phyloP scores from a whole-genome alignment of 2,329 filamentous ascomycete genomes.

The Macrophomina tecta region DNA sequence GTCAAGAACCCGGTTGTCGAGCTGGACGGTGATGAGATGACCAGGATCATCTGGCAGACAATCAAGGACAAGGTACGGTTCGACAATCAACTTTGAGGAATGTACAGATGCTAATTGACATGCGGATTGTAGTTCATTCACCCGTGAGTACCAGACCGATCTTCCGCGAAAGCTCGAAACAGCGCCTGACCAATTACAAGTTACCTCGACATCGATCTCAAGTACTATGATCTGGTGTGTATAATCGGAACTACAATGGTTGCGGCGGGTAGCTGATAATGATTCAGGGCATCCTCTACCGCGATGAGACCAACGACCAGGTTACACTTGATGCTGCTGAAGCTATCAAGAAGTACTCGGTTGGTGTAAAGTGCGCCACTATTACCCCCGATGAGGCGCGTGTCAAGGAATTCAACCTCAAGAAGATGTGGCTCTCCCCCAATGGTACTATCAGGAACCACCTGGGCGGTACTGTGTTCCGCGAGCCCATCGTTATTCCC shows the following conservation, averaged over 20 bases:
- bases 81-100: background rate
- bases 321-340: slow-evolving; percentile 94
- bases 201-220: slow-evolving; percentile 95
- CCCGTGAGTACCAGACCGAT: slow-evolving; percentile 56
- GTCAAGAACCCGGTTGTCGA: slow-evolving; percentile 99
- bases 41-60: slow-evolving; percentile 96
- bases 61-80: slow-evolving; percentile 86
- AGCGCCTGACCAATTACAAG: slow-evolving; percentile 38
- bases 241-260: background rate
- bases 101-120: background rate
- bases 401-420: slow-evolving; percentile 97
- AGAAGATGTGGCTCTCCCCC: slow-evolving; percentile 99
- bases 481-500: slow-evolving; percentile 96
- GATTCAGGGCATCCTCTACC: slow-evolving; percentile 78
- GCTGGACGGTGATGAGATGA: slow-evolving; percentile 95
- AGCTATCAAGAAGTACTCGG: slow-evolving; percentile 98
- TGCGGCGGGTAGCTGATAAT: slow-evolving; percentile 24
- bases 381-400: slow-evolving; percentile 97
- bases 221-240: slow-evolving; percentile 85
- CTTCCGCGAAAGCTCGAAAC: background rate
- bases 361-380: slow-evolving; percentile 98
- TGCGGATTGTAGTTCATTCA: slow-evolving; percentile 71
- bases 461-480: slow-evolving; percentile 94
- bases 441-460: slow-evolving; percentile 83
- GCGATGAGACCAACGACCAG: slow-evolving; percentile 94